Base-by-base conservation (phyloP, 2,329 filamentous ascomycete genomes). In the Fusarium sp. region DNA sequence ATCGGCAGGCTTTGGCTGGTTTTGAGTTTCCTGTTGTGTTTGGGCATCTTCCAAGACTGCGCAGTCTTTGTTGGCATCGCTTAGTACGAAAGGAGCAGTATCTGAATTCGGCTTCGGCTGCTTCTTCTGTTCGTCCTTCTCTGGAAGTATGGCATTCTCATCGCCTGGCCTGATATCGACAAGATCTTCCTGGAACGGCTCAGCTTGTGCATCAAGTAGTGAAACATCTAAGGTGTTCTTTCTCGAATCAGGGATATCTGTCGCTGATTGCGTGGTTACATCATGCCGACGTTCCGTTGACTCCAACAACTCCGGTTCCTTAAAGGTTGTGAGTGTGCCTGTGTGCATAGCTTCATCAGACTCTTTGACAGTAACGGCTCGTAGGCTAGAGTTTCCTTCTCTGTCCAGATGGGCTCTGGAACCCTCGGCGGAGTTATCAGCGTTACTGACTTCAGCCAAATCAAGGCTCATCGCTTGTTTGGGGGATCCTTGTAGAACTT, bases 61-160 rank as follows among this genome's bases (percentile, higher is more conserved):
- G n/a, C 26, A 15, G 24, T 41, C 49, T 38, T 45, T 36, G n/a
- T 36, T 49, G 36, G 26, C 47, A 20, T 60, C 55, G 13, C 22
- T 39, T 45, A 35, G 28, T 39, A 57, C 57, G 31, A 52, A 33
- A 18, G 57, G 38, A 31, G 24, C 28, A 39, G 48, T n/a, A 14
- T 44, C 51, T 28, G 39, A 24, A 26, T 36, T 73, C n/a, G 33
- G n/a, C 49, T 36, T 20, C 13, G 49, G 33, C 51, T 77, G 70
- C 41, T 70, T 69, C 49, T 70, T 72, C 54, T 77, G 69, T 51
- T 73, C 61, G 44, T 72, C 55, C 52, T 78, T 72, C 38, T 65
- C 70, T 11, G 58, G 59, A 60, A 62, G 10, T 33, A 18, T 36
- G 17, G 12, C 26, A n/a, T 51, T 60, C 38, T 52, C 35, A 18